Evolutionary conservation across 495 filamentous ascomycete genomes (phyloP), one percentile per base, ranked within the genome.

Genomic region (Neurospora tetraspora): DNA sequence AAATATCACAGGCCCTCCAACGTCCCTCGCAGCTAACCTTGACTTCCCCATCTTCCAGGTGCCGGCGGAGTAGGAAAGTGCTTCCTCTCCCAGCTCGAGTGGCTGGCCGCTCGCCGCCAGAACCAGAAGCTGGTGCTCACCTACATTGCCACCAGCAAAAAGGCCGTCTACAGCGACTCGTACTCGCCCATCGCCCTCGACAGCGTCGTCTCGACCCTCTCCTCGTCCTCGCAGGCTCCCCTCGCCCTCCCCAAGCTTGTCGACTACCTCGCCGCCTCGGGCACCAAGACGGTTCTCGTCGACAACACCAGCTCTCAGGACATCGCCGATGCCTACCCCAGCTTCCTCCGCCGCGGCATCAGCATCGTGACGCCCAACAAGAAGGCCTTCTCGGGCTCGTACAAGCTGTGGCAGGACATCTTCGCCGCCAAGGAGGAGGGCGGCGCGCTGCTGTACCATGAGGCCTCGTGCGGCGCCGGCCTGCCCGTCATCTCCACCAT

Each of bases 331-430:
- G 79, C 85, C 18, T 98, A 99, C 82, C 94, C 95, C 3, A 74
- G 83, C 23, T 91, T 95, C 80, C 87, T 99, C 72, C 84, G 85
- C 71, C 85, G 88, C 39, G 95, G 94, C 12, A 91, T 99, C 82
- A 92, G 87, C 76, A 88, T 98, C 79, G 94, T 97, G 39, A 98
- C 96, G 0, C 94, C 96, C 16, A 99, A 97, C 86, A 99, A 99
- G 85, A 98, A 98, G 82, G 95, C 91, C 5, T 98, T 99, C 82
- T 95, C 92, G 4, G 87, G 89, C 40, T 88, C 86, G 39, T 86
- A 92, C 70, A 82, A 87, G 71, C 83, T 97, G 68, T 99, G 94
- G 93, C 85, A 92, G 74, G 87, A 89, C 68, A 97, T 98, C 77
- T 93, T 95, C 79, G 78, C 83, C 20, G 85, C 90, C 0, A 90